These are phyloP conservation scores for Hirsutella thompsonii DNA, from an alignment of 2,329 filamentous ascomycete species.

Conservation along the genomic window DNA sequence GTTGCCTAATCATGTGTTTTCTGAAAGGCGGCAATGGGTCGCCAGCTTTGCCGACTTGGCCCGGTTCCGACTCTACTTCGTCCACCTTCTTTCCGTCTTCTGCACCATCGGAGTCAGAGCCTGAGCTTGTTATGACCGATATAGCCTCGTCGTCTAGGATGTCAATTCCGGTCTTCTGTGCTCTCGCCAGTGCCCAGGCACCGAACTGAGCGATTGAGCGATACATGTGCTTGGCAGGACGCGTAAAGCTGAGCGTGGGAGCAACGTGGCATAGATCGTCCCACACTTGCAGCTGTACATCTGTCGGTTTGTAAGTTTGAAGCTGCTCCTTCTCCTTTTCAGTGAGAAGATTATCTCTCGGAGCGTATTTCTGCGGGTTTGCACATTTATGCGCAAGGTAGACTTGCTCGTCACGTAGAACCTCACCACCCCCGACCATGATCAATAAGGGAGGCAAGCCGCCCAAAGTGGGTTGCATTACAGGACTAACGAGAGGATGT, in stretches of 20 bases:
- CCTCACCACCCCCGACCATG: slow-evolving; percentile 76
- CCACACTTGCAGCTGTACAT: slow-evolving; percentile 93
- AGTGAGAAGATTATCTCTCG: slow-evolving; percentile 48
- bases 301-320: slow-evolving; percentile 63
- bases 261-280: slow-evolving; percentile 89
- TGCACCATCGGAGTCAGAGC: slow-evolving; percentile 17
- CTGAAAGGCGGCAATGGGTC: slow-evolving; percentile 70
- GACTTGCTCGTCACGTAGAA: slow-evolving; percentile 87
- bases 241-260: slow-evolving; percentile 86
- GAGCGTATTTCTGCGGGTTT: slow-evolving; percentile 64
- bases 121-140: slow-evolving; percentile 57
- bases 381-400: slow-evolving; percentile 92
- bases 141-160: slow-evolving; percentile 69
- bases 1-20: slow-evolving; percentile 84
- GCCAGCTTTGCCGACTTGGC: slow-evolving; percentile 68
- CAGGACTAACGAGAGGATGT: slow-evolving; percentile 82
- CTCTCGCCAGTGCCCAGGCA: slow-evolving; percentile 76
- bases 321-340: slow-evolving; percentile 47
- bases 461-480: slow-evolving; percentile 77
- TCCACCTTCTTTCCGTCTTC: slow-evolving; percentile 10
- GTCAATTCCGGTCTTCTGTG: slow-evolving; percentile 68
- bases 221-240: slow-evolving; percentile 95
- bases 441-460: slow-evolving; percentile 81
- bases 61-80: slow-evolving; percentile 9
- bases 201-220: slow-evolving; percentile 85